Conservation (phyloP, 148 eudicot species). For the Silene latifolia region DNA sequence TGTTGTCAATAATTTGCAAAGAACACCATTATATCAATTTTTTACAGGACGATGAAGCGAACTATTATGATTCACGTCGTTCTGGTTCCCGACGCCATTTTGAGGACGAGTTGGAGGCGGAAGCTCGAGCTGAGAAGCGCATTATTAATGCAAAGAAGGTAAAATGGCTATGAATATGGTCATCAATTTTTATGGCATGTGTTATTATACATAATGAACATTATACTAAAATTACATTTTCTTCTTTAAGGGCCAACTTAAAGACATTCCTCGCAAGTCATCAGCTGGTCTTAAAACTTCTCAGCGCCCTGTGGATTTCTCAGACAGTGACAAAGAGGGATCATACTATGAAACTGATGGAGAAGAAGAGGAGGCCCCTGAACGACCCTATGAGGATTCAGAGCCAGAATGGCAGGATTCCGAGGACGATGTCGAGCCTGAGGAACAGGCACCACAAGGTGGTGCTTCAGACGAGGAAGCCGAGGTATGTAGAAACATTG, state of each 20-base stretch:
- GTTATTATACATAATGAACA: not conserved
- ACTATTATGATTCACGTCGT: conserved; percentile 67
- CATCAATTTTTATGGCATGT: not conserved
- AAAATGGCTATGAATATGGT: conserved; percentile 1
- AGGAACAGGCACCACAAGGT: conserved; percentile 53
- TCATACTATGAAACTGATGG: conserved; percentile 99
- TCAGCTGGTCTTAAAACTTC: conserved; percentile 56
- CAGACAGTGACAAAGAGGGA: conserved; percentile 59
- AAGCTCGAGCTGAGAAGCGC: conserved; percentile 91
- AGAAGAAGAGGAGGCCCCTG: conserved; percentile 76
- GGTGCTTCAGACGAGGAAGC: conserved; percentile 81
- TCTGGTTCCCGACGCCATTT: conserved; percentile 58
- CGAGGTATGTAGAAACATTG: conserved; percentile 48
- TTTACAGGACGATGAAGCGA: conserved; percentile 75
- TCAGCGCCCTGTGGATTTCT: conserved; percentile 66
- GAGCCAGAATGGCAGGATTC: conserved; percentile 75
- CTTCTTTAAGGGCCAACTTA: conserved; percentile 38
- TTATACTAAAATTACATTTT: not conserved
- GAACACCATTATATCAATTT: not conserved
- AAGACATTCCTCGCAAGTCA: conserved; percentile 58
- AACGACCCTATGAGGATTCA: conserved; percentile 52
- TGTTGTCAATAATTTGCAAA: not conserved
- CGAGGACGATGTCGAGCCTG: conserved; percentile 51
- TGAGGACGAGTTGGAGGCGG: conserved; percentile 82
- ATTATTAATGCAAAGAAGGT: conserved; percentile 91